Base-by-base conservation (phyloP, 768 basidiomycete species). In the Leccinum variicolor region DNA sequence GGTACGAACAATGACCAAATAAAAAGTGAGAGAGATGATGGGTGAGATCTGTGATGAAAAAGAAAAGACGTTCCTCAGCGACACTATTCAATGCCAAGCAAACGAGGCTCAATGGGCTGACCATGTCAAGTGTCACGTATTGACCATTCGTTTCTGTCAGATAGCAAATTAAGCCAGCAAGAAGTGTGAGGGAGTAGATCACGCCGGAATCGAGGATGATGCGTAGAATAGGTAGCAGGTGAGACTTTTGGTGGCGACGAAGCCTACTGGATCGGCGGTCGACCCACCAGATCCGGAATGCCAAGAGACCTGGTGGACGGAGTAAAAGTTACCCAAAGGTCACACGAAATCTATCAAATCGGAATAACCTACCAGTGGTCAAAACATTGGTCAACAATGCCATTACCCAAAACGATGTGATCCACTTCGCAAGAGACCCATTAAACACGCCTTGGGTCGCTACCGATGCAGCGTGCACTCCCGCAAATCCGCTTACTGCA, bases 11-110 rank as follows among this genome's bases (percentile, higher is more conserved):
- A 77, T 76, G 50, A 78, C 73, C 74, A 77, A 72, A 63, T 75
- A 75, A 63, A 76, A 78, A 6, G 73, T 70, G 65, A 78, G 76
- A 8, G 71, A 74, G 54, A 77, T 77, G 54, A 77, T 73, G 23
- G 74, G 76, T 14, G 69, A 67, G 46, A 73, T 59, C 75, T 76
- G 23, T 19, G 17, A 19, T 41, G 39, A 41, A 41, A 36, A 17
- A 36, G 5, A 23, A 46, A 41, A 11, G 8, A 19, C 4, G 13
- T 10, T 13, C 17, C 3, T 56, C 48, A 61, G 55, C 34, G 25
- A 3, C 29, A 52, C 17, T 3, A 49, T 52, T 21, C 23, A n/a
- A 9, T 25, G 19, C 11, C 15, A 43, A 19, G n/a, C 2, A 9
- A 47, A 25, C 13, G 47, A 54, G 4, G 21, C 0, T n/a, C 3